Evolutionary conservation across 2,329 filamentous ascomycete genomes (phyloP), one percentile per base, ranked within the genome.

Genomic region (Pestalotiopsis sp.): DNA sequence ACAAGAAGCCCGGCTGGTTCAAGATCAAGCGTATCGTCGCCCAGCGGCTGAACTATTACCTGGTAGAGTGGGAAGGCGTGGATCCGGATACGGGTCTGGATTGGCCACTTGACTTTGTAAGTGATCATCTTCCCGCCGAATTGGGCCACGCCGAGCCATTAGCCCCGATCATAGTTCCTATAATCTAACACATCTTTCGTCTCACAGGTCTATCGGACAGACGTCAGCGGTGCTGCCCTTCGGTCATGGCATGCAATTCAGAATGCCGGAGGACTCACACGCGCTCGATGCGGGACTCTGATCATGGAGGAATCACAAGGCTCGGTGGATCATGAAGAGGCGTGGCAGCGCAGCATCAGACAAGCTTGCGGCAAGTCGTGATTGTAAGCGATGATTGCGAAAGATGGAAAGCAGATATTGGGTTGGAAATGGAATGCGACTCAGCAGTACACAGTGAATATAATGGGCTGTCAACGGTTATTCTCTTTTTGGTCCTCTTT

Each of bases 11-110:
- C 13, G 74, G 73, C 27, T 77, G 75, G 75, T 70, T 77, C 41
- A 25, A 63, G 4, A 67, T 78, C 6, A 69, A 68, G 17, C 66
- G 70, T 12, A 76, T 78, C 52, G 58, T 74, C 23, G 67, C 68
- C 13, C 73, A 77, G 63, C 52, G 4, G 68, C 69, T 3, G 17
- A 36, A 1, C 12, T 66, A 11, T 49, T 78, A 76, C 68, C 69
- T 78, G 4, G 73, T 78, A 1, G 75, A 77, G 60, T 78, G 76
- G 76, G 73, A 76, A 38, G 75, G 75, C 5, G 20, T 20, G 11
- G 71, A 77, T 41, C 73, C 75, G 13, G 70, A 69, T 4, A 75
- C 75, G 2, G 75, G 75, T 7, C 27, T 66, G 4, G 12, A 59
- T 56, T 77, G 75, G 74, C 76, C 76, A 2, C 66, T 68, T 9